These are phyloP conservation scores for Quercus dentata DNA, from an alignment of 306 rosid species.

Conservation along the genomic window DNA sequence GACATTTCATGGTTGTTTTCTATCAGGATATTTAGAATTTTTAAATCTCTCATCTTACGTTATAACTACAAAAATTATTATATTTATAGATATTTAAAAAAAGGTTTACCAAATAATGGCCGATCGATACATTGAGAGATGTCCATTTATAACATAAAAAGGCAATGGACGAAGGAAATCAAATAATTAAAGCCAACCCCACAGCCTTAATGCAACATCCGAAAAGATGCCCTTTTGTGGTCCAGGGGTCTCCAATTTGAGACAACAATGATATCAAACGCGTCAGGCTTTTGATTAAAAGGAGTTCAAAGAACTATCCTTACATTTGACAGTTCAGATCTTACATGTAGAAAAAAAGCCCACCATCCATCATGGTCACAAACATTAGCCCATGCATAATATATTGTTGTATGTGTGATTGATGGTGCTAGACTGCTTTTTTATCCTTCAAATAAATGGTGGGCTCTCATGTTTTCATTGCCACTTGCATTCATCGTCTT, in stretches of 20 bases:
- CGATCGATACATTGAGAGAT: background rate
- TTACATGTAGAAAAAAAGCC: conserved; percentile 33
- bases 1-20: too few species aligned
- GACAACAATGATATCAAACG: conserved; percentile 61
- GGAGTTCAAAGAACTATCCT: conserved; percentile 50
- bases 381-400: conserved; percentile 29
- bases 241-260: conserved; percentile 47
- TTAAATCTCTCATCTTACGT: too few species aligned
- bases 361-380: conserved; percentile 38
- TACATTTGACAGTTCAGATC: conserved; percentile 45
- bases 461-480: conserved; percentile 37
- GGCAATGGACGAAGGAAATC: conserved; percentile 22
- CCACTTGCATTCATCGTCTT: conserved; percentile 34
- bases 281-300: conserved; percentile 52
- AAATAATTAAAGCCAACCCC: conserved; percentile 35
- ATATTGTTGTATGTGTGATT: conserved; percentile 17
- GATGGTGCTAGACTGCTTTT: conserved; percentile 25
- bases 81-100: too few species aligned
- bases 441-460: conserved; percentile 23
- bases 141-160: background rate
- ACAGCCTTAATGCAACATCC: conserved; percentile 48
- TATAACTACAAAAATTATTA: too few species aligned
- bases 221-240: conserved; percentile 65
- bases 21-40: too few species aligned
- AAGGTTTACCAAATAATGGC: background rate